Conservation (phyloP, 202 grass and related monocot genomes). For the Panicum hallii region DNA sequence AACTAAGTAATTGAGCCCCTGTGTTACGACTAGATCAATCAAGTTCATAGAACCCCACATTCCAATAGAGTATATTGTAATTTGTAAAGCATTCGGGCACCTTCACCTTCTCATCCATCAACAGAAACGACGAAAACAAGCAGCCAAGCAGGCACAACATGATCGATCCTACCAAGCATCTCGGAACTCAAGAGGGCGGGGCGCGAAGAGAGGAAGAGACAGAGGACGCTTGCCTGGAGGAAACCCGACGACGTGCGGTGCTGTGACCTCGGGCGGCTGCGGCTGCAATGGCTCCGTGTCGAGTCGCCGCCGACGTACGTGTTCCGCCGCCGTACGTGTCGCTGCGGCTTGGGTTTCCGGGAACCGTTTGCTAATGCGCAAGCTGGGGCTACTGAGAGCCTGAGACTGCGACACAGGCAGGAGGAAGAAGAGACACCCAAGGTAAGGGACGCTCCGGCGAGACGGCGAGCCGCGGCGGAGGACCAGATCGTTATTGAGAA, state of each 20-base stretch:
- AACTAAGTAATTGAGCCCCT: not conserved
- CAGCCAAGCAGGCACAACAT: not conserved
- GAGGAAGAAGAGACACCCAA: no score
- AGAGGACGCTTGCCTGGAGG: constrained; percentile 15
- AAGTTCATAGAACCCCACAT: not conserved
- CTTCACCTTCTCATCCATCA: not conserved
- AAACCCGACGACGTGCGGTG: no score
- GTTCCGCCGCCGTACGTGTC: no score
- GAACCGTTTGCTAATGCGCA: no score
- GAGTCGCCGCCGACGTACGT: not conserved
- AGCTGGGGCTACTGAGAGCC: no score
- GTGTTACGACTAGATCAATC: not conserved
- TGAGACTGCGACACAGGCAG: no score
- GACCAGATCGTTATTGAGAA: no score
- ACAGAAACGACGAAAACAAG: not conserved
- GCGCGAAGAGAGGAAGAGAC: not conserved
- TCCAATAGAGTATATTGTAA: not conserved
- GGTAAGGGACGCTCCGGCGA: no score
- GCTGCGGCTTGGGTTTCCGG: no score
- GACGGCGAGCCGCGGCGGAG: no score
- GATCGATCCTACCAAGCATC: not conserved
- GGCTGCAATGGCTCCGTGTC: not conserved
- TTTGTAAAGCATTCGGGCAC: not conserved
- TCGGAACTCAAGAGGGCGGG: not conserved
- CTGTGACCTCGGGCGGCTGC: not conserved